Evolutionary conservation across 805 yeast species (phyloP), one percentile per base, ranked within the genome.

Genomic region (Scheffersomyces amazonensis): DNA sequence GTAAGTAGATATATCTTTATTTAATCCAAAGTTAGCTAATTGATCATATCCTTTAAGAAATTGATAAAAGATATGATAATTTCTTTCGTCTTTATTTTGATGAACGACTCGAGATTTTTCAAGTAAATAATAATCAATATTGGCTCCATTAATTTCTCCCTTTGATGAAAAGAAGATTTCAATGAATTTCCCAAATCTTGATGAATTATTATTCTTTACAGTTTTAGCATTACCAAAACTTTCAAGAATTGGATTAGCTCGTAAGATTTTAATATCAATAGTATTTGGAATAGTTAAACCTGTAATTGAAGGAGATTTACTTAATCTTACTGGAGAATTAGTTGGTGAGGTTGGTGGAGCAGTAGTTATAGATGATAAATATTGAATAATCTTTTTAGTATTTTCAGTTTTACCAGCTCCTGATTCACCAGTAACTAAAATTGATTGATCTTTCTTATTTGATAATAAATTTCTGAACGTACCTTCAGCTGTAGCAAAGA

Each of bases 361-460:
- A 7, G 15, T 19, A 2, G 95, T 79, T 19, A 87, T 81, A 6
- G 87, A 80, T 1, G 96, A 87, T 40, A 93, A 71, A 58, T 89
- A 93, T 58, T 90, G 97, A 42, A 93, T 83, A 39, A 93, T 89
- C 56, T 86, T 89, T 60, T 93, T 93, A 4, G 99, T 93, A 50
- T 88, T 93, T 64, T 93, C 99, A 0, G 99, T 93, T 58, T 93
- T 93, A 37, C 99, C 99, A 0, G 99, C 99, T 48, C 99, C 99
- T 17, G 95, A 84, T 58, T 93, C 99, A 47, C 99, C 99, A 0
- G 99, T 93, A n/a, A 93, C 97, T 35, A 93, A 69, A 39, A 93
- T 88, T 10, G 95, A 82, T 65, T 93, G 99, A 59, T 90, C 84
- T 51, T 80, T 80, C 35, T 68, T 72, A 46, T 84, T 81, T 10